phyloP scores from a whole-genome alignment of 768 basidiomycete species.

The Mycena indigotica region DNA sequence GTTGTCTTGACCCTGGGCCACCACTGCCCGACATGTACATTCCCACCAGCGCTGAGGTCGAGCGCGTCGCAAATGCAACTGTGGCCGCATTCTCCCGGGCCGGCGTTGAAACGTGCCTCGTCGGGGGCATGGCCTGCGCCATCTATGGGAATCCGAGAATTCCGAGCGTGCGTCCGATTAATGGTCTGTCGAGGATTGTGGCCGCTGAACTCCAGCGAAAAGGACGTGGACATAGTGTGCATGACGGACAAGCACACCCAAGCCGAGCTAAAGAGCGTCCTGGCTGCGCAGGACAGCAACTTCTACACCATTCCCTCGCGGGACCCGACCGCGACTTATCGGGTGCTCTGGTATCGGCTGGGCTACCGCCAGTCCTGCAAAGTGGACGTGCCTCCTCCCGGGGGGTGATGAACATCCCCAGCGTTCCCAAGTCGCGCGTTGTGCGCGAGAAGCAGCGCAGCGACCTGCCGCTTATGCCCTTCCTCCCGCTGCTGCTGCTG shows the following conservation, averaged over 20 bases:
- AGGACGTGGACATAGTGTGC: constrained; percentile 54
- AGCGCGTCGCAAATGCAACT: constrained; percentile 29
- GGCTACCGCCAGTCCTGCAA: constrained; percentile 32
- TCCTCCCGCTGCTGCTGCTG: constrained; percentile 40
- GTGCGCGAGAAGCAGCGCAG: constrained; percentile 20
- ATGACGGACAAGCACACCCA: constrained; percentile 33
- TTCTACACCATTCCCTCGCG: constrained; percentile 43
- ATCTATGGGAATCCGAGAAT: constrained; percentile 39
- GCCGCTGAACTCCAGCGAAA: neutral
- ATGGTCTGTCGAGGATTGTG: neutral
- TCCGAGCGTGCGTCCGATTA: constrained; percentile 36
- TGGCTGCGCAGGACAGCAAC: constrained; percentile 31
- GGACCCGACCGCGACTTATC: constrained; percentile 42
- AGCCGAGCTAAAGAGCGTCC: constrained; percentile 43
- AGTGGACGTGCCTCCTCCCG: constrained; percentile 43
- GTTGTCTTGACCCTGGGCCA: no score
- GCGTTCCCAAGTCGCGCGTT: constrained; percentile 29
- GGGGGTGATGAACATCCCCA: constrained; percentile 39
- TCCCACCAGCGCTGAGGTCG: constrained; percentile 23
- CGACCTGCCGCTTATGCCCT: constrained; percentile 41
- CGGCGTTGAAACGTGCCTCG: constrained; percentile 37
- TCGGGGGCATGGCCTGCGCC: constrained; percentile 44
- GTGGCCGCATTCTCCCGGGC: constrained; percentile 25
- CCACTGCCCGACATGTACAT: no score
- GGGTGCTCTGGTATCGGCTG: constrained; percentile 43